Conservation (phyloP, 1,139 yeast species). For the Debaryomyces nepalensis region DNA sequence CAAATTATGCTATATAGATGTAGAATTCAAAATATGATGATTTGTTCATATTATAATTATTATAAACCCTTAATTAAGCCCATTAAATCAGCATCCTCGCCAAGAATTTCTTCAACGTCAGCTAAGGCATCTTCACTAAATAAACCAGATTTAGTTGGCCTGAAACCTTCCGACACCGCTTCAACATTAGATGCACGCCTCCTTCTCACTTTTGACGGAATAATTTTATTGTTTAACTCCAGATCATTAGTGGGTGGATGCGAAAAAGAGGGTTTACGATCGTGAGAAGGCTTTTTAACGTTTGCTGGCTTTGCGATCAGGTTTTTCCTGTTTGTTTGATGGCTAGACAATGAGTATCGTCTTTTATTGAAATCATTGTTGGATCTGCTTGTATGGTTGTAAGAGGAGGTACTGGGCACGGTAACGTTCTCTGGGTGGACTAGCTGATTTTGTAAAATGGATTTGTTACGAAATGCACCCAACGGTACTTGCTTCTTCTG, state of each 20-base stretch:
- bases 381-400: constrained; percentile 28
- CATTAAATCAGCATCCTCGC: constrained; percentile 52
- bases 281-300: constrained; percentile 7
- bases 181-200: constrained; percentile 70
- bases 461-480: constrained; percentile 88
- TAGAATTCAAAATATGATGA: background rate
- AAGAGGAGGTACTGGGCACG: constrained; percentile 22
- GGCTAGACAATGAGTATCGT: constrained; percentile 21
- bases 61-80: constrained; percentile 49
- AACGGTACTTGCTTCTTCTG: constrained; percentile 69
- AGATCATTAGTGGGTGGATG: background rate
- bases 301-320: background rate
- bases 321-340: constrained; percentile 14
- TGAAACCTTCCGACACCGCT: constrained; percentile 74
- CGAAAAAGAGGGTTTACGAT: constrained; percentile 5
- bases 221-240: constrained; percentile 7
- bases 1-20: constrained; percentile 1
- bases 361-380: constrained; percentile 28
- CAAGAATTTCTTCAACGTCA: constrained; percentile 67
- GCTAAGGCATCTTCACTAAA: constrained; percentile 74
- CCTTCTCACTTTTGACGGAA: constrained; percentile 35
- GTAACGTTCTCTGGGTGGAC: constrained; percentile 29
- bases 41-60: background rate
- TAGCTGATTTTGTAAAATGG: constrained; percentile 43
- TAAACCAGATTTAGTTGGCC: constrained; percentile 74